A percentile compares a stretch with the other conserved stretches of the same genome.
Conservation (phyloP, 768 basidiomycete genomes). For the Sutorius australiensis region DNA sequence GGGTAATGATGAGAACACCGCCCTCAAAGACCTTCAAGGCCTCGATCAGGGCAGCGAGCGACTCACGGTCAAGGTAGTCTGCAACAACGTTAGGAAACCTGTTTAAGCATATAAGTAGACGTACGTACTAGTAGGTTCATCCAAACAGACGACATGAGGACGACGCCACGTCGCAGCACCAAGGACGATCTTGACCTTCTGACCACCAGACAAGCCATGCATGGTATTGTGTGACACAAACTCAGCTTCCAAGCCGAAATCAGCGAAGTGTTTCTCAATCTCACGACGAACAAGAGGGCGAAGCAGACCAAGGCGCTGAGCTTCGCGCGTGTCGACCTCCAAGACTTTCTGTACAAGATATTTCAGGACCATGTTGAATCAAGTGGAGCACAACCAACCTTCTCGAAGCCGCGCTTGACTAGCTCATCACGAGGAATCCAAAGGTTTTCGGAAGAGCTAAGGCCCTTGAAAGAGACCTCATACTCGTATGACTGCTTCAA, state of each 20-base stretch:
- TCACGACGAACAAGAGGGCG: slow-evolving; percentile 97
- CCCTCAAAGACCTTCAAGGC: slow-evolving; percentile 98
- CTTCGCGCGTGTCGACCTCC: slow-evolving; percentile 96
- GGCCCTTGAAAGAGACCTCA: slow-evolving; percentile 91
- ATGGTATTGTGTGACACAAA: slow-evolving; percentile 99
- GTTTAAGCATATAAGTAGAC: background rate
- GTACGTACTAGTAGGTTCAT: slow-evolving; percentile 86
- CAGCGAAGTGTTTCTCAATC: slow-evolving; percentile 98
- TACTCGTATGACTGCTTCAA: slow-evolving; percentile 99
- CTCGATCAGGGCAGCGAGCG: slow-evolving; percentile 96
- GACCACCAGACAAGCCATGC: slow-evolving; percentile 97
- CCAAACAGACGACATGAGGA: slow-evolving; percentile 94
- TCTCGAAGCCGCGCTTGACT: slow-evolving; percentile 97
- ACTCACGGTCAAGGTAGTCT: slow-evolving; percentile 99
- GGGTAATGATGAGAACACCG: slow-evolving; percentile 96
- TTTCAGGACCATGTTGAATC: background rate
- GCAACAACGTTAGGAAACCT: slow-evolving; percentile 4
- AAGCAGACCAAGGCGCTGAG: slow-evolving; percentile 91
- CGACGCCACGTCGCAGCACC: slow-evolving; percentile 99
- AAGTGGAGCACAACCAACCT: slow-evolving; percentile 40
- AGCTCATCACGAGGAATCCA: slow-evolving; percentile 97
- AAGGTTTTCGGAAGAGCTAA: slow-evolving; percentile 97
- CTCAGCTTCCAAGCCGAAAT: slow-evolving; percentile 98
- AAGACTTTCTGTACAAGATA: slow-evolving; percentile 70
- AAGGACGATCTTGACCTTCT: slow-evolving; percentile 99